Evolutionary conservation across 169 alveolate genomes (phyloP).

Genomic region (Cyclospora cayetanensis): DNA sequence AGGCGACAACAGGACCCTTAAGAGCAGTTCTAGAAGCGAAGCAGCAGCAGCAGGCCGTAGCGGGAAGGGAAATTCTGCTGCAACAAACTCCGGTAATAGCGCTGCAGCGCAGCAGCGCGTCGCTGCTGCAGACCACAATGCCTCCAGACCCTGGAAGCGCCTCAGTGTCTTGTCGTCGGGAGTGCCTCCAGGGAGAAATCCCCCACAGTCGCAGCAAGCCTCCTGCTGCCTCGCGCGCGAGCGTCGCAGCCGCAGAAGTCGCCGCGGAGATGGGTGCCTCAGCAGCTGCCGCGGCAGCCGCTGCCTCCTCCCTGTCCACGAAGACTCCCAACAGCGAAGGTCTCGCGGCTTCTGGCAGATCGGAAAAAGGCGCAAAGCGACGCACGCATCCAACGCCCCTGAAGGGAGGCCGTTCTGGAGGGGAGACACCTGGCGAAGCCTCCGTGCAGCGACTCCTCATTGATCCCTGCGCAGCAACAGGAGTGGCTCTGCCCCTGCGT

Average conservation of each 20-base stretch:
- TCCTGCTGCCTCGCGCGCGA: conserved; percentile 24
- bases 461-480: background rate
- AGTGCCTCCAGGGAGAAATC: background rate
- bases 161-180: background rate
- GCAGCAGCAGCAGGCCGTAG: conserved; percentile 55
- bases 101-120: conserved; percentile 36
- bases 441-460: conserved; percentile 14
- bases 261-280: conserved; percentile 39
- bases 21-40: conserved; percentile 23
- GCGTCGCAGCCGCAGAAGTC: conserved; percentile 33
- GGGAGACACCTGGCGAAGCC: background rate
- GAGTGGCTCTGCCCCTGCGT: no score
- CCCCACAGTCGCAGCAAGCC: conserved; percentile 14
- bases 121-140: conserved; percentile 49
- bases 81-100: conserved; percentile 37
- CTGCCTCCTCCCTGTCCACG: conserved; percentile 46
- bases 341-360: background rate
- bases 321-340: conserved; percentile 8
- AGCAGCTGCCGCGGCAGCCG: conserved; percentile 28
- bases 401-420: background rate
- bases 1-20: conserved; percentile 20
- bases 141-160: conserved; percentile 53
- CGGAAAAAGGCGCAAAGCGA: conserved; percentile 20
- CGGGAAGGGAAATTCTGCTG: conserved; percentile 37
- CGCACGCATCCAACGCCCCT: conserved; percentile 39